phyloP scores from a whole-genome alignment of 2,329 filamentous ascomycete species.

The Fusarium sambucinum region DNA sequence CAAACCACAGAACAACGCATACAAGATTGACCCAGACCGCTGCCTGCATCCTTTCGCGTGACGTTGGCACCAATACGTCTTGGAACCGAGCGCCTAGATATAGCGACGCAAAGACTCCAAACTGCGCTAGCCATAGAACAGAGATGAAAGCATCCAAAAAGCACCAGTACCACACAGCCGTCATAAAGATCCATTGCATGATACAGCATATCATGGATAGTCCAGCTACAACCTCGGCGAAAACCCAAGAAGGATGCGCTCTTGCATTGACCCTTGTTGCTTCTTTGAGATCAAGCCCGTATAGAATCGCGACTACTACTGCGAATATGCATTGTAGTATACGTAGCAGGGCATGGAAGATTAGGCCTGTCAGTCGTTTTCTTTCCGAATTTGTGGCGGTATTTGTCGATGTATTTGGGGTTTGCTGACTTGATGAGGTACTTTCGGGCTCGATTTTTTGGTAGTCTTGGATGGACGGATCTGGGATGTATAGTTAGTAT shows the following conservation, averaged over 20 bases:
- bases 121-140: neutral
- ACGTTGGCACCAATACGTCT: neutral
- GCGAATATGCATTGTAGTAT: neutral
- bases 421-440: neutral
- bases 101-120: neutral
- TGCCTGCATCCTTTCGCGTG: neutral
- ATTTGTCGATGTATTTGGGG: rapidly evolving
- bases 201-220: neutral
- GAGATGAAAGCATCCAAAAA: neutral
- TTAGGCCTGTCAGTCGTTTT: neutral
- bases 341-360: rapidly evolving
- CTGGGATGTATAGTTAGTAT: neutral
- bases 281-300: neutral
- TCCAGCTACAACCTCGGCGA: neutral
- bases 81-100: neutral
- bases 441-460: neutral
- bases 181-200: neutral
- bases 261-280: neutral
- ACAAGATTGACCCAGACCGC: neutral
- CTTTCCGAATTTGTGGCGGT: rapidly evolving
- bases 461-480: rapidly evolving
- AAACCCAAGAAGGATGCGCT: neutral
- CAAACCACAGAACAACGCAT: neutral
- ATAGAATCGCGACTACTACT: neutral
- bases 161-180: neutral